Conservation (phyloP, 2,329 filamentous ascomycete genomes). For the Penicillium sp. region DNA sequence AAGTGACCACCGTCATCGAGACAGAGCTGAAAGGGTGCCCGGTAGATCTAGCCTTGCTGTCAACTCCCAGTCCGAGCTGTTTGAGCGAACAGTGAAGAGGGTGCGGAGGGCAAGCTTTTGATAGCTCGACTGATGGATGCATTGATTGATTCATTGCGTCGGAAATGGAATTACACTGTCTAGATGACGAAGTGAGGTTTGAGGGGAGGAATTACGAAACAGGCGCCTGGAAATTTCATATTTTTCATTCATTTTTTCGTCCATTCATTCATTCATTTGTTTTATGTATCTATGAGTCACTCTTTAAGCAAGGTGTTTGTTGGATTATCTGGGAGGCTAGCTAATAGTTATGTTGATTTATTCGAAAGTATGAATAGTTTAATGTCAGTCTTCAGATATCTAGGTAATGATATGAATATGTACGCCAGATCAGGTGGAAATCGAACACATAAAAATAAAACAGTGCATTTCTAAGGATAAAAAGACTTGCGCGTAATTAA, state of each 20-base stretch:
- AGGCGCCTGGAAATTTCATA: not conserved
- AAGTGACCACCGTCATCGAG: not conserved
- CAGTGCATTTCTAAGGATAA: not conserved
- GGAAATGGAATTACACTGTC: not conserved
- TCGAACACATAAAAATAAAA: not conserved
- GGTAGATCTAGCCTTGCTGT: not conserved
- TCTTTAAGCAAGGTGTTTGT: not conserved
- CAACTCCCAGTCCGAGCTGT: not conserved
- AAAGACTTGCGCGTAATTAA: not conserved
- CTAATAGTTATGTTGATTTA: not conserved
- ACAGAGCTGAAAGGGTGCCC: not conserved
- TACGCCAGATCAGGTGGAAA: not conserved
- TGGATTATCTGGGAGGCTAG: not conserved
- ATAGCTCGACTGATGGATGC: conserved; percentile 1
- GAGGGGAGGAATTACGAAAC: not conserved
- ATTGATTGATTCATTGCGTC: not conserved
- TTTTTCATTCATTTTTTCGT: not conserved
- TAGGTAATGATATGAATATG: not conserved
- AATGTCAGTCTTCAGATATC: not conserved
- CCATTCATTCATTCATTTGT: not conserved
- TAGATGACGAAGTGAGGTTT: not conserved
- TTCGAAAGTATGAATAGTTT: too few species aligned
- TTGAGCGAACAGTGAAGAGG: conserved; percentile 4
- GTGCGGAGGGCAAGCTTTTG: conserved; percentile 13
- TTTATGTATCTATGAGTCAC: not conserved